Evolutionary conservation across 495 filamentous ascomycete species (phyloP), one percentile per base, ranked within the genome.

Genomic region (Bombardia bombarda): DNA sequence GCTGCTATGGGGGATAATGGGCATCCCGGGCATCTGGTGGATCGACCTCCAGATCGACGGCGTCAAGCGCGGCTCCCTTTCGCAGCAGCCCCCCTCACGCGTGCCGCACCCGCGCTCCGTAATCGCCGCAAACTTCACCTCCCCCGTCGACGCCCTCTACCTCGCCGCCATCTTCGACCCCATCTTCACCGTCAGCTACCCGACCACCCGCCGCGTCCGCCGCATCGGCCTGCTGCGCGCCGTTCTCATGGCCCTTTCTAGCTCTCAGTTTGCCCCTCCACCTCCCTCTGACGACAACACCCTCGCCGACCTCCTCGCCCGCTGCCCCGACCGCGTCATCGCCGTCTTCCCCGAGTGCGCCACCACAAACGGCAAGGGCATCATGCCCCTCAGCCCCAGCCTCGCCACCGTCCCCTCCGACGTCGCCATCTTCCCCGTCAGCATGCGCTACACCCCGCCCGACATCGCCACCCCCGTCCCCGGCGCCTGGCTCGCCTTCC

Each of bases 141-240:
- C 84, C 1, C 92, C 92, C 2, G 78, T 99, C 56, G 92, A 99
- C 59, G 83, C 86, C 4, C 67, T 99, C 25, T 97, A 97, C 61
- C 79, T 99, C n/a, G 87, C 90, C 34, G 88, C 88, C 23, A 87
- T 98, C 53, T 98, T 96, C 67, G 87, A 94, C 62, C 90, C 90
- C 16, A 73, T 99, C 60, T 97, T 99, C 67, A 90, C 87, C 25
- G 73, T 80, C 14, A 83, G 78, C 8, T 94, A 87, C 58, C 87
- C 89, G 0, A 65, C 70, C 48, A 81, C 79, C 0, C 75, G 77
- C 24, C 76, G 80, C 31, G 86, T 97, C 21, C 78, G 83, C 42
- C 79, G 68, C 28, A 77, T 97, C 36, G 81, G 82, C 3, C 80
- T 96, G 3, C 67, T 88, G 23, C 65, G 75, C 37, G 87, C 88